Evolutionary conservation across 805 yeast species (phyloP).

Genomic region (Lipomyces starkeyi): DNA sequence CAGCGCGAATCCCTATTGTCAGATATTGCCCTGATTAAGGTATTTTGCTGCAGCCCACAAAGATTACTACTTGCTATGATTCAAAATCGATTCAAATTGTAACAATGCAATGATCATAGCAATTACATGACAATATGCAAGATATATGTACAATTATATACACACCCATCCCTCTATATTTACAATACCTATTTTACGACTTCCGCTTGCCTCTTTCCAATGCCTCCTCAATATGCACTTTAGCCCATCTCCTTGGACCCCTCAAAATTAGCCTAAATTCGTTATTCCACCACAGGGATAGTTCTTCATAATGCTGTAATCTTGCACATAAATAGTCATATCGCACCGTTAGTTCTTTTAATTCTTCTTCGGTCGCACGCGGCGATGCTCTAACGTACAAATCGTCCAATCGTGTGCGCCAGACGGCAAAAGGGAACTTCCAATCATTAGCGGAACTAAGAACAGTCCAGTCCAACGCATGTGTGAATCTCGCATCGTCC

Average conservation of each 20-base stretch:
- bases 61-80: background rate
- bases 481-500: background rate
- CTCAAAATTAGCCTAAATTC: background rate
- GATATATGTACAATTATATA: background rate
- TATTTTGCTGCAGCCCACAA: background rate
- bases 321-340: background rate
- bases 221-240: background rate
- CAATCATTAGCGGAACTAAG: conserved; percentile 2
- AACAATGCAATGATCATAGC: background rate
- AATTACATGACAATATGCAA: background rate
- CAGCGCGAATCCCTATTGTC: background rate
- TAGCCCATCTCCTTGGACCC: conserved; percentile 3
- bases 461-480: background rate
- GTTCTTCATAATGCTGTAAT: background rate
- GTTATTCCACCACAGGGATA: background rate
- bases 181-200: background rate
- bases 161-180: background rate
- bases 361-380: background rate
- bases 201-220: background rate
- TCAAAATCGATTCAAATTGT: too few species aligned
- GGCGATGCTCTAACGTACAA: background rate
- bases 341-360: background rate
- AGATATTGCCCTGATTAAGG: background rate
- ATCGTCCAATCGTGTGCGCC: background rate
- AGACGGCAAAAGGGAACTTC: background rate